Conservation (phyloP, 2,329 filamentous ascomycete genomes). For the Ophiocordyceps polyrhachis-furcata region DNA sequence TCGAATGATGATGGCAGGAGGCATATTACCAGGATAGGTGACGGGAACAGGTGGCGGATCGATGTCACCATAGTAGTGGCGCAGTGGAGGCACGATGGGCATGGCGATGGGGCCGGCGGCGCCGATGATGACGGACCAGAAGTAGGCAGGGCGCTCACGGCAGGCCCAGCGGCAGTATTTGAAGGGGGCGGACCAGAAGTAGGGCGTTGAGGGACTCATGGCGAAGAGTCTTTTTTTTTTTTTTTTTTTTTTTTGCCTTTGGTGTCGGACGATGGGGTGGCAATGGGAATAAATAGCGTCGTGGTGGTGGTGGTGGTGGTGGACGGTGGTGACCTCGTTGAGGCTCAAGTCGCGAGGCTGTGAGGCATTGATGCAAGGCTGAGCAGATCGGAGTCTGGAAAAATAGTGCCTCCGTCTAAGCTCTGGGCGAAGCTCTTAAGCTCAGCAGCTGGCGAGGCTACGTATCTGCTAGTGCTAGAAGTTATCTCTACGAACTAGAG, state of each 20-base stretch:
- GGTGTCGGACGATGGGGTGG: no score
- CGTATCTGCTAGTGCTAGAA: constrained; percentile 1
- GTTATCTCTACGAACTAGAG: not conserved
- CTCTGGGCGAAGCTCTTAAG: not conserved
- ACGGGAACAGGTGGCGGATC: constrained; percentile 56
- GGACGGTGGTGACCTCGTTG: not conserved
- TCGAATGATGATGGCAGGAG: not conserved
- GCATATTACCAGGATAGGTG: constrained; percentile 73
- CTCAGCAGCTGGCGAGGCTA: constrained; percentile 1
- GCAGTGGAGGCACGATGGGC: constrained; percentile 53
- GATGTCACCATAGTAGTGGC: constrained; percentile 54
- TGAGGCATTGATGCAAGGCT: not conserved
- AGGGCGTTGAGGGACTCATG: constrained; percentile 43
- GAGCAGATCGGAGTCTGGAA: not conserved
- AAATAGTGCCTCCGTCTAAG: not conserved
- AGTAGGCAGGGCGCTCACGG: constrained; percentile 76
- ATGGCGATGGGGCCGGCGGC: constrained; percentile 52
- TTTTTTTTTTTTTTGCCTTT: no score
- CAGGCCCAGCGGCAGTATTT: constrained; percentile 78
- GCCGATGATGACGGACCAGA: constrained; percentile 68
- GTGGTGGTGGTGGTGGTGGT: not conserved
- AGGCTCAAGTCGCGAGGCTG: not conserved
- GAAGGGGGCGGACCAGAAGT: constrained; percentile 74
- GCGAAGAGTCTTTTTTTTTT: no score
- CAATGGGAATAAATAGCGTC: no score